Conservation (phyloP, 208 protist species). For the Trypanosoma scelopori region DNA sequence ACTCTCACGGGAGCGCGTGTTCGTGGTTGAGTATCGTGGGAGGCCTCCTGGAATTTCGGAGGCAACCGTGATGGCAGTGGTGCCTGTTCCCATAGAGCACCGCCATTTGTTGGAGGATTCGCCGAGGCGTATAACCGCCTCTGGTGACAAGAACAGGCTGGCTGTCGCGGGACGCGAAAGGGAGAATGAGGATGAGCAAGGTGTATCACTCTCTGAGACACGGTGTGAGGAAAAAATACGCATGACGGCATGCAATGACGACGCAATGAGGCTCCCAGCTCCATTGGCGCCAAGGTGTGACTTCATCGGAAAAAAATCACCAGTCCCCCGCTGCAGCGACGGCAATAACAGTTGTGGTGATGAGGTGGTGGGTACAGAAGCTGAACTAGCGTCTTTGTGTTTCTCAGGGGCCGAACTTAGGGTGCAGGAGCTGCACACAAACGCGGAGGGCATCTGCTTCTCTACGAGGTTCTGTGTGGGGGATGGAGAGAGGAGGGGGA, state of each 20-base stretch:
- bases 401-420: background rate
- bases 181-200: constrained; percentile 15
- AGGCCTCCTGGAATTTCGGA: background rate
- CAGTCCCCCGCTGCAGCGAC: background rate
- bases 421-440: background rate
- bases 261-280: constrained; percentile 39
- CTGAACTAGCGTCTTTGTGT: background rate
- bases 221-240: constrained; percentile 65
- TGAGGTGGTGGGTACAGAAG: background rate
- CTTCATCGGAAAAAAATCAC: background rate
- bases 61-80: constrained; percentile 11
- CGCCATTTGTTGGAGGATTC: background rate
- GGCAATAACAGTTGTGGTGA: background rate
- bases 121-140: background rate
- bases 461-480: constrained; percentile 6
- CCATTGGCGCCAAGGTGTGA: constrained; percentile 60
- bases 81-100: constrained; percentile 12
- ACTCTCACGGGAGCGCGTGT: constrained; percentile 25
- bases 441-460: constrained; percentile 12
- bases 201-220: constrained; percentile 34
- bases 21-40: constrained; percentile 16
- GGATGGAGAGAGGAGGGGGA: no score
- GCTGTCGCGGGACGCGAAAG: background rate
- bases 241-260: constrained; percentile 42
- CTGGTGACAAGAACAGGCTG: background rate